Conservation (phyloP, 768 basidiomycete species). For the Xerocomellus chrysenteron region DNA sequence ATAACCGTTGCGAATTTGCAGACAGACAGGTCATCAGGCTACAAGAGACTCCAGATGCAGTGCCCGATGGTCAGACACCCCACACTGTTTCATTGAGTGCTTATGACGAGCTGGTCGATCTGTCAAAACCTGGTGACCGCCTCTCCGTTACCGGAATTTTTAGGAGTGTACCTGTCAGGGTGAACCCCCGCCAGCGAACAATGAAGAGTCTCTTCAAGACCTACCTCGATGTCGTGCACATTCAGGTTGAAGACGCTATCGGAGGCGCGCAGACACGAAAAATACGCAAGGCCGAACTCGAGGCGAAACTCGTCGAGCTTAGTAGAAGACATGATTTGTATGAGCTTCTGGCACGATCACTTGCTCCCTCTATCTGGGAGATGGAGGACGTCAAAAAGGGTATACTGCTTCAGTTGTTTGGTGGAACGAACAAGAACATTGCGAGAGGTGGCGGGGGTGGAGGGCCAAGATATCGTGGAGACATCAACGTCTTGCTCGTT, state of each 20-base stretch:
- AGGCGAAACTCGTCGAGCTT: conserved; percentile 72
- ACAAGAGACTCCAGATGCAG: conserved; percentile 97
- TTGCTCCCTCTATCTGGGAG: conserved; percentile 96
- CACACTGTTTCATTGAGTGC: conserved; percentile 95
- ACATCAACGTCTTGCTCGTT: conserved; percentile 96
- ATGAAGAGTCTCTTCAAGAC: conserved; percentile 98
- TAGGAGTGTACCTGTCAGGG: conserved; percentile 91
- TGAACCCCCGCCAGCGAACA: conserved; percentile 87
- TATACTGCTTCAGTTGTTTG: conserved; percentile 92
- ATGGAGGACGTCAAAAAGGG: conserved; percentile 99
- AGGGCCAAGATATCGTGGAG: conserved; percentile 94
- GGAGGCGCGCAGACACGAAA: conserved; percentile 37
- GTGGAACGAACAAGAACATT: conserved; percentile 96
- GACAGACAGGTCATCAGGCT: conserved; percentile 94
- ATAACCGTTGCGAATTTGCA: conserved; percentile 96
- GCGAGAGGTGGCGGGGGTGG: conserved; percentile 91
- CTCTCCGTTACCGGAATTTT: conserved; percentile 91
- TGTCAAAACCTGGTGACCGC: conserved; percentile 94
- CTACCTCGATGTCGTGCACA: conserved; percentile 92
- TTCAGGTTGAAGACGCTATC: conserved; percentile 56
- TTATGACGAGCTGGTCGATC: conserved; percentile 98
- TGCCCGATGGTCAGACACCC: conserved; percentile 97
- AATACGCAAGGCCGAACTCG: conserved; percentile 65
- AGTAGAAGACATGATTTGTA: conserved; percentile 81
- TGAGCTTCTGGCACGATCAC: conserved; percentile 75